These are phyloP conservation scores for Typha latifolia DNA, from an alignment of 176 grass and related monocot species.

Conservation along the genomic window DNA sequence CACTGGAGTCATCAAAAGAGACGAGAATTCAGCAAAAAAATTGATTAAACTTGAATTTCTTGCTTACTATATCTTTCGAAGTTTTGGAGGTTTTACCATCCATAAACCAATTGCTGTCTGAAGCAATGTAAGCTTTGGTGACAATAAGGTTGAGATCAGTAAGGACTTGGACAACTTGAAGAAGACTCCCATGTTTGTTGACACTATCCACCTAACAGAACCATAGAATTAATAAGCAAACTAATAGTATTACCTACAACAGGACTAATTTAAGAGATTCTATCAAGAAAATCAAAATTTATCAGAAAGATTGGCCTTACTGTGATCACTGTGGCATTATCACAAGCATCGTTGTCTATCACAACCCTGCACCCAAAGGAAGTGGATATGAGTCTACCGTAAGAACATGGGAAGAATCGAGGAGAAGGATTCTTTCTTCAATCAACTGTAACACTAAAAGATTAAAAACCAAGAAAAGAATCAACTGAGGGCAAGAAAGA, in stretches of 20 bases:
- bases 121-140: slow-evolving; percentile 46
- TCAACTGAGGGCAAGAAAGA: too few species aligned
- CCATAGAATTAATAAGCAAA: background rate
- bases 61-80: background rate
- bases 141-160: slow-evolving; percentile 42
- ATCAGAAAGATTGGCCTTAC: slow-evolving; percentile 18
- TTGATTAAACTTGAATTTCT: background rate
- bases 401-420: background rate
- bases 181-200: slow-evolving; percentile 37
- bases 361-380: slow-evolving; percentile 29
- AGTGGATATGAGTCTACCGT: background rate
- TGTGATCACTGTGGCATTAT: slow-evolving; percentile 32
- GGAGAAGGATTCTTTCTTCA: too few species aligned
- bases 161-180: slow-evolving; percentile 40
- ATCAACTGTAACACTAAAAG: too few species aligned
- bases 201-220: slow-evolving; percentile 27
- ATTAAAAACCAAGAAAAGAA: too few species aligned
- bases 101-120: slow-evolving; percentile 52
- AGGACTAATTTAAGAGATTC: background rate
- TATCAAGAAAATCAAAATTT: background rate
- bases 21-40: slow-evolving; percentile 4
- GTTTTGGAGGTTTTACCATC: slow-evolving; percentile 14
- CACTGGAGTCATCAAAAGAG: slow-evolving; percentile 31
- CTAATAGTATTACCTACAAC: background rate
- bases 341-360: slow-evolving; percentile 45